Percentiles rank a stretch among this genome's conserved stretches.
Evolutionary conservation across 2,329 filamentous ascomycete genomes (phyloP).

Genomic region (Paradendryphiella salina): DNA sequence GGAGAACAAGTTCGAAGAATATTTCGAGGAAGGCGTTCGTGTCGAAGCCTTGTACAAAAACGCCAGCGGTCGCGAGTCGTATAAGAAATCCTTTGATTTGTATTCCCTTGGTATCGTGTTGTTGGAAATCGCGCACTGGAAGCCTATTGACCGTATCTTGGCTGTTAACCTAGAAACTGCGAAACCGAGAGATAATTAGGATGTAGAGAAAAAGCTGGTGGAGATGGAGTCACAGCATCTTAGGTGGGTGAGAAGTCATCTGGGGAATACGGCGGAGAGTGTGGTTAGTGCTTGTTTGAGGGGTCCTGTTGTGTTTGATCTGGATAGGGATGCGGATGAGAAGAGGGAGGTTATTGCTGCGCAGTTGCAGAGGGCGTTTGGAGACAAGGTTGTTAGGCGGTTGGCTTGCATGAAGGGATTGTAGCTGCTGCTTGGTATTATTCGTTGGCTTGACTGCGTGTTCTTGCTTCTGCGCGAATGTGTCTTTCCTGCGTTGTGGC

Average conservation of each 20-base stretch:
- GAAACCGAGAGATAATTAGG: conserved; percentile 47
- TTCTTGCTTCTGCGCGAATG: no score
- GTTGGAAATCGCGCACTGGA: conserved; percentile 60
- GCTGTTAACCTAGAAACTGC: conserved; percentile 43
- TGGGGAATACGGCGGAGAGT: conserved; percentile 31
- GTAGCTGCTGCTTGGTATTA: background rate
- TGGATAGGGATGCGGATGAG: conserved; percentile 36
- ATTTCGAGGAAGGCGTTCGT: conserved; percentile 29
- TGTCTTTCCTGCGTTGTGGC: no score
- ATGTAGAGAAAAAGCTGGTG: conserved; percentile 42
- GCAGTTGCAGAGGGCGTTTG: conserved; percentile 38
- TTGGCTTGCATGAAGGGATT: conserved; percentile 33
- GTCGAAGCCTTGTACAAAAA: conserved; percentile 37
- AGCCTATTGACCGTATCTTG: conserved; percentile 52
- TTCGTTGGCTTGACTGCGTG: no score
- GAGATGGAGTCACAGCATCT: conserved; percentile 22
- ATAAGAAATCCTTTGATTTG: conserved; percentile 57
- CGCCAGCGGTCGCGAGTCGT: conserved; percentile 28
- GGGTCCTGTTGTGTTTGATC: conserved; percentile 36
- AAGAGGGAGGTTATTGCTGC: conserved; percentile 37
- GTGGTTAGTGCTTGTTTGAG: conserved; percentile 39
- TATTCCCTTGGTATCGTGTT: conserved; percentile 59
- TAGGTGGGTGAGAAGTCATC: conserved; percentile 30
- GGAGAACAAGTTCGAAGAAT: conserved; percentile 21
- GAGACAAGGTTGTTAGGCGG: conserved; percentile 37